A percentile compares a stretch with the other conserved stretches of the same genome.
These are phyloP conservation scores for Plasmopara muralis DNA, from an alignment of 352 stramenopile genomes.

Conservation along the genomic window DNA sequence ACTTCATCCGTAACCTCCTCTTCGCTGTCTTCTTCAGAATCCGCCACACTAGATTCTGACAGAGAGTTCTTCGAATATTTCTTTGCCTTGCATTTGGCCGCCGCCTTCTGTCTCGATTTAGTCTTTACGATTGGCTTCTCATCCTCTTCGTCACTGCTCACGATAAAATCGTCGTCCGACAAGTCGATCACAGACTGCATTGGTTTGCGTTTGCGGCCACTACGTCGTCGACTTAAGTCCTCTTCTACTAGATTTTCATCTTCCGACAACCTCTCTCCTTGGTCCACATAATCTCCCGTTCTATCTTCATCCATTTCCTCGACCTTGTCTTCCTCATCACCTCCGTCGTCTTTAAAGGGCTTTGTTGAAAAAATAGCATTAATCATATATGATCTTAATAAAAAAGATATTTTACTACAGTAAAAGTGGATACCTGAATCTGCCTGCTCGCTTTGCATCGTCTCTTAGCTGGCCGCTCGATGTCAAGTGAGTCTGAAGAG, in stretches of 20 bases:
- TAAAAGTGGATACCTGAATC: constrained; percentile 15
- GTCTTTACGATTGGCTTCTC: constrained; percentile 27
- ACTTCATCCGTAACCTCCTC: constrained; percentile 13
- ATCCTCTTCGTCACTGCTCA: constrained; percentile 32
- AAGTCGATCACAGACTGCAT: constrained; percentile 21
- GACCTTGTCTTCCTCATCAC: constrained; percentile 16
- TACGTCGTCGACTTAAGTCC: constrained; percentile 29
- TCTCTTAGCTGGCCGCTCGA: constrained; percentile 19
- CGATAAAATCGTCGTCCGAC: constrained; percentile 29
- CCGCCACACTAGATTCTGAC: constrained; percentile 26
- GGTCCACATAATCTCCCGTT: constrained; percentile 37
- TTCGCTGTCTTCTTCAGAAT: constrained; percentile 21
- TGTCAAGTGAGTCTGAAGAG: constrained; percentile 16
- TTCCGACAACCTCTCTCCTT: constrained; percentile 21
- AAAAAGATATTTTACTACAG: constrained; percentile 4
- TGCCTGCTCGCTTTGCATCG: constrained; percentile 15
- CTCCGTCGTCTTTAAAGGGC: constrained; percentile 14
- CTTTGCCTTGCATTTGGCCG: constrained; percentile 19
- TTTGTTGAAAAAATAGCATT: constrained; percentile 11
- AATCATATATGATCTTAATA: constrained; percentile 10
- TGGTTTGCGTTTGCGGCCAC: constrained; percentile 26
- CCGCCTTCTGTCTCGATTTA: constrained; percentile 19
- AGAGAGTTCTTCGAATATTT: constrained; percentile 22
- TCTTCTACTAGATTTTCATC: constrained; percentile 21
- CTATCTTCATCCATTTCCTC: constrained; percentile 29